Evolutionary conservation across 139 green algal species (phyloP).

Genomic region (Micractinium sp.): DNA sequence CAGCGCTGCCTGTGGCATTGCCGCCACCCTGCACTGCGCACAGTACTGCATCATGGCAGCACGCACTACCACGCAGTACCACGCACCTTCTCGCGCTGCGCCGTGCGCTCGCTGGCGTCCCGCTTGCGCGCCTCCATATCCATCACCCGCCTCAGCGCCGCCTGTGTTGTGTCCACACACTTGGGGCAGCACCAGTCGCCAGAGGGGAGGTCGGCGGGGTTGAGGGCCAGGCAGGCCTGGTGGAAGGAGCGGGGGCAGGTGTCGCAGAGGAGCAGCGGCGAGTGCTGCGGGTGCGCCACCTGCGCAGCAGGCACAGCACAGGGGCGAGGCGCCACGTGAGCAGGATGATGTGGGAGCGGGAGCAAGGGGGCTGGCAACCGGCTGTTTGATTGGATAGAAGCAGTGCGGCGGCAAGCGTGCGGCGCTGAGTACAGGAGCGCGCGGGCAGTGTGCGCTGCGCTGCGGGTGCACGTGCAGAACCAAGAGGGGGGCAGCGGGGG

Average conservation of each 20-base stretch:
- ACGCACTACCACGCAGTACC: not conserved
- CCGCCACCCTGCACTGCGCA: not conserved
- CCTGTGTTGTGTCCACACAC: constrained; percentile 49
- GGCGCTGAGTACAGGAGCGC: too few species aligned
- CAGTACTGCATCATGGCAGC: too few species aligned
- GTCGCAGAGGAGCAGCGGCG: constrained; percentile 62
- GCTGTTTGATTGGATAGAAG: too few species aligned
- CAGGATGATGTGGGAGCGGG: not conserved
- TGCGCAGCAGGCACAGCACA: not conserved
- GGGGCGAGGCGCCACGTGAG: not conserved
- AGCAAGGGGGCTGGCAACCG: not conserved
- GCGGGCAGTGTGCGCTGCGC: not conserved
- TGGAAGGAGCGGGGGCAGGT: constrained; percentile 62
- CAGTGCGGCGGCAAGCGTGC: too few species aligned
- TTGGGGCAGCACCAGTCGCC: constrained; percentile 61
- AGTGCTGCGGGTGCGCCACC: constrained; percentile 44
- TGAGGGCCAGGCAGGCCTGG: constrained; percentile 55
- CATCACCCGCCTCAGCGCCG: constrained; percentile 43
- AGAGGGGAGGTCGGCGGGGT: constrained; percentile 43
- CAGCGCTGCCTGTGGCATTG: too few species aligned
- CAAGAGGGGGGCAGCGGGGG: not conserved
- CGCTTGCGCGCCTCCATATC: constrained; percentile 39
- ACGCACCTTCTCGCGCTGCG: constrained; percentile 42
- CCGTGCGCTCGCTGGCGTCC: constrained; percentile 33
- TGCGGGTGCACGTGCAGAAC: not conserved